phyloP scores from a whole-genome alignment of 352 stramenopile species.

The Phytopythium oedochilum region DNA sequence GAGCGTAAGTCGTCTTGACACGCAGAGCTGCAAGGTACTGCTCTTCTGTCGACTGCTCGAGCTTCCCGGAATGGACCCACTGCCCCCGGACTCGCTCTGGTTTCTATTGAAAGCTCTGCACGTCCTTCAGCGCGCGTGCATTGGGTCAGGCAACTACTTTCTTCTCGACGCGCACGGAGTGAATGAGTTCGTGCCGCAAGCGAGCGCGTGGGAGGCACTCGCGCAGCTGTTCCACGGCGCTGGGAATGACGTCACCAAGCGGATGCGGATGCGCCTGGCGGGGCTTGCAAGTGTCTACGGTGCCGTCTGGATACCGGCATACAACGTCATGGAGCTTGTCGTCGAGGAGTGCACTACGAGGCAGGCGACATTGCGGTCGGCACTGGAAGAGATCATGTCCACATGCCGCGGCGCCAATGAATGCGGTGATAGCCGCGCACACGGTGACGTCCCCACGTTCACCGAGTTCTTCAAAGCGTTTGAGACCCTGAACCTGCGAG shows the following conservation, averaged over 20 bases:
- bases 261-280: conserved; percentile 29
- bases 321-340: conserved; percentile 37
- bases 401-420: background rate
- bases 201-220: conserved; percentile 34
- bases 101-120: conserved; percentile 46
- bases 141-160: conserved; percentile 36
- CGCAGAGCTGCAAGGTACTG: conserved; percentile 52
- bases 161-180: conserved; percentile 32
- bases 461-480: conserved; percentile 25
- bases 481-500: conserved; percentile 20
- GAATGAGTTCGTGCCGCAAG: conserved; percentile 46
- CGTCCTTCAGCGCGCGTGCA: conserved; percentile 34
- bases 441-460: conserved; percentile 11
- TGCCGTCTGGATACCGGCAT: conserved; percentile 45
- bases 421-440: background rate
- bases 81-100: conserved; percentile 41
- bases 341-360: conserved; percentile 41
- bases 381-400: conserved; percentile 22
- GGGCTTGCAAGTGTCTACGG: conserved; percentile 48
- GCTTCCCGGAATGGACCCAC: conserved; percentile 27
- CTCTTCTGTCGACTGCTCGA: conserved; percentile 40
- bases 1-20: conserved; percentile 38
- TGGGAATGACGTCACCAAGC: conserved; percentile 37
- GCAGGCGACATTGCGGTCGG: conserved; percentile 17
- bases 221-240: conserved; percentile 23